Base-by-base conservation (phyloP, 306 rosid species). In the Sesbania bispinosa region DNA sequence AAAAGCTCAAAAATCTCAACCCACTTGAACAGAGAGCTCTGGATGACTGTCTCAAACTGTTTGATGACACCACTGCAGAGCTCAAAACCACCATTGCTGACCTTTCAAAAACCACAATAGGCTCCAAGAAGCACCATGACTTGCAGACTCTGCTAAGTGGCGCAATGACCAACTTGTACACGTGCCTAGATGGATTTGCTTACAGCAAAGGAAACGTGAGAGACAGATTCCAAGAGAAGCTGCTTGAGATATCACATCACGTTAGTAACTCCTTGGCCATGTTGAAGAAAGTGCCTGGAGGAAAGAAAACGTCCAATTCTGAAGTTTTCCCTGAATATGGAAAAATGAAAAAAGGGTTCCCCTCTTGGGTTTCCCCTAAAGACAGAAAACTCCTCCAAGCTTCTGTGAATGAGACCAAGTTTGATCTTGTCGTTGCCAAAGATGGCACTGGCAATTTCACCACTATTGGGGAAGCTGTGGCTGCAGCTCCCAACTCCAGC, bases 371-470 rank as follows among this genome's bases (percentile, higher is more conserved):
- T 8, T 68, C 85, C 4, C 15, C 79, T 30, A 76, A 80, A 52
- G 96, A 78, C 11, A 69, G 92, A 32, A 89, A 69, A 30, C 73
- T 89, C 3, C 72, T 92, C 13, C 87, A 81, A 81, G 50, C 79
- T 61, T 1, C 80, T 13, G 75, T 38, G 10, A 86, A 80, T 33
- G 32, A 19, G 62, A 84, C 88, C 27, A 79, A 61, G 50, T 79
- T 75, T 15, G 74, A 92, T 79, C 60, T 89, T 18, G 75, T 85
- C 29, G 98, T 92, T 58, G 88, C 98, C 14, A 88, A 88, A 66
- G 98, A 92, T 73, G 96, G 98, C 29, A 69, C 86, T 6, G 98
- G 96, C 8, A 89, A 89, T 79, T 92, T 89, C 85, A 81, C 89
- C 57, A 89, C 94, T 7, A 76, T 89, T 4, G 74, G 82, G 3